Evolutionary conservation across 805 yeast genomes (phyloP), one percentile per base, ranked within the genome.

Genomic region (Lachancea fermentati): DNA sequence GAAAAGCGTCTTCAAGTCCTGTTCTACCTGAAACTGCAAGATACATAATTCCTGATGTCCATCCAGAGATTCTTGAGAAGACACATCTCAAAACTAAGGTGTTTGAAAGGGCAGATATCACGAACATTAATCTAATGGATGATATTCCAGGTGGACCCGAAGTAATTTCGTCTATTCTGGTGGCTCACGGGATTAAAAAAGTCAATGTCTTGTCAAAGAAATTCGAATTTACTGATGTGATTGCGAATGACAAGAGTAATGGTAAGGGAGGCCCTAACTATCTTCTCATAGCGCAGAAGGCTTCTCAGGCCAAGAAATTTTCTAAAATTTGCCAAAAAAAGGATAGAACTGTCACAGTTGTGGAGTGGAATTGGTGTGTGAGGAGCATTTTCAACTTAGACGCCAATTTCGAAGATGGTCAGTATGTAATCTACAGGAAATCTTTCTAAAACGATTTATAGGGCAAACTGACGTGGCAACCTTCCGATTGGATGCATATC

Each of bases 341-440:
- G 7, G 46, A 39, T 13, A 16, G 35, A 28, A 36, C 41, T 5
- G 47, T 49, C 2, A 29, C 57, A 28, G 51, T 57, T 4, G 59
- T 60, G 3, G 60, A 58, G 31, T 62, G 66, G 66, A 51, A 62
- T 30, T 60, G 63, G 63, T 52, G 59, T 30, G 60, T 60, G 8
- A 43, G 55, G 16, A 45, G 50, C 30, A 52, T 62, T 15, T 55
- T 60, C 34, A 46, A 38, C 4, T 47, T 59, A 14, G 54, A 57
- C 3, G 50, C 49, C 5, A 42, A 45, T 19, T 16, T 38, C 4
- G 15, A 22, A 6, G 26, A 19, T 12, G 32, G 30, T 28, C 36
- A 42, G 18, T 45, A 36, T 19, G 42, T 47, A n/a, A 41, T 45
- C 8, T 45, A 34, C 31, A 26, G 38, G 24, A 35, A 30, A 30